Conservation (phyloP, 2,329 filamentous ascomycete genomes). For the Aspergillus calidoustus region DNA sequence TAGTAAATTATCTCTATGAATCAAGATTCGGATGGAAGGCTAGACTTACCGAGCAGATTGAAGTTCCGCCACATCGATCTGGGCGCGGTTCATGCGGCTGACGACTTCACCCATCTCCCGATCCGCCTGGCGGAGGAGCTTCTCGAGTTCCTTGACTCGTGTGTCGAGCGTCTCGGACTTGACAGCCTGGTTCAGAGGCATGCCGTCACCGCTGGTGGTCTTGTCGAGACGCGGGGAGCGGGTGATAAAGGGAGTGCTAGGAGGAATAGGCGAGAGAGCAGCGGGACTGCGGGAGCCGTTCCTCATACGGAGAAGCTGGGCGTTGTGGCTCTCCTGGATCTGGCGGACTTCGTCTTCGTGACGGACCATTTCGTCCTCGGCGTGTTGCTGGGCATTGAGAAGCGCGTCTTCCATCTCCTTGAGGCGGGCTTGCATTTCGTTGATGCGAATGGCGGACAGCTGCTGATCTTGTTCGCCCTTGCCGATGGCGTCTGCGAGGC, state of each 20-base stretch:
- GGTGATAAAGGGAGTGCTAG: constrained; percentile 63
- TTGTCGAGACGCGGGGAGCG: constrained; percentile 65
- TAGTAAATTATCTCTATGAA: constrained; percentile 23
- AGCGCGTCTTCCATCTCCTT: constrained; percentile 83
- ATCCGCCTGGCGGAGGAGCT: constrained; percentile 75
- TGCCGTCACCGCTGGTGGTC: constrained; percentile 64
- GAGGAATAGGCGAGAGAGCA: constrained; percentile 60
- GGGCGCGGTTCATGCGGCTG: constrained; percentile 77
- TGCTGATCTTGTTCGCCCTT: constrained; percentile 85
- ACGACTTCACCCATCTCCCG: constrained; percentile 84
- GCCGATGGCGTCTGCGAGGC: constrained; percentile 77
- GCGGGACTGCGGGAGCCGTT: constrained; percentile 51
- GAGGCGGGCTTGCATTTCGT: constrained; percentile 78
- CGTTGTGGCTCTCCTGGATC: constrained; percentile 76
- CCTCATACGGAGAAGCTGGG: constrained; percentile 76
- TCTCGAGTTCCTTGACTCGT: constrained; percentile 83
- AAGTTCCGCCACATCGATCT: constrained; percentile 80
- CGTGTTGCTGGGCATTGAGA: constrained; percentile 78
- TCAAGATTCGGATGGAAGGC: background rate
- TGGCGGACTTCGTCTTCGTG: constrained; percentile 84
- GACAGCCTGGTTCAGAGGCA: constrained; percentile 68
- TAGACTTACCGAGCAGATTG: constrained; percentile 58
- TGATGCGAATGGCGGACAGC: constrained; percentile 79
- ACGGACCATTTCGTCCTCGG: constrained; percentile 78
- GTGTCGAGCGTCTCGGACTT: constrained; percentile 77